Conservation (phyloP, 805 yeast genomes). For the Hanseniaspora pseudoguilliermondii region DNA sequence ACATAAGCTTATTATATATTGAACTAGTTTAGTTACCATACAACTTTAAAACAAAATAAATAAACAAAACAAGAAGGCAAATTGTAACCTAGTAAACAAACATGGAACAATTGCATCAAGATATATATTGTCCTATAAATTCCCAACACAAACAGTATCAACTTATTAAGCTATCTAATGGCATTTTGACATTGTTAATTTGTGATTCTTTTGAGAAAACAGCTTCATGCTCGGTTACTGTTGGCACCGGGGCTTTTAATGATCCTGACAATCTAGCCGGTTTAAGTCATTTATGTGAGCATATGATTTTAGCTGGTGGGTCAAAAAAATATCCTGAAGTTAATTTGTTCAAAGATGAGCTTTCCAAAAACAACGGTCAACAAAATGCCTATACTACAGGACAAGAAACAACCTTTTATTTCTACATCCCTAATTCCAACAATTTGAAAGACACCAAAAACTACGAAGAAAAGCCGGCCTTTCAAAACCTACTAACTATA, state of each 20-base stretch:
- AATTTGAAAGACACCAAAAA: conserved; percentile 11
- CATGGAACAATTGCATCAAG: conserved; percentile 12
- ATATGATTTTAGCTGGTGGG: conserved; percentile 44
- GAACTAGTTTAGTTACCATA: too few relatives aligned
- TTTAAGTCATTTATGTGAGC: conserved; percentile 83
- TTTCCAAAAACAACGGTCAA: conserved; percentile 41
- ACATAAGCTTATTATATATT: too few relatives aligned
- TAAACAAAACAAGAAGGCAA: background rate
- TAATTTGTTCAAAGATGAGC: conserved; percentile 32
- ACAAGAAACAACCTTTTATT: conserved; percentile 51
- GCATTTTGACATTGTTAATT: conserved; percentile 52
- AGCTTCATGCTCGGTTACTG: conserved; percentile 61
- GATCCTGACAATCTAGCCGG: conserved; percentile 68
- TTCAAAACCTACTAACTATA: conserved; percentile 35
- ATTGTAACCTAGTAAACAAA: background rate
- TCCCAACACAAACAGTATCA: conserved; percentile 32
- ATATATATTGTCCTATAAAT: conserved; percentile 28
- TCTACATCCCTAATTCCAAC: conserved; percentile 41
- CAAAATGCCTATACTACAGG: conserved; percentile 60
- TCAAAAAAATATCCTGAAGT: conserved; percentile 42
- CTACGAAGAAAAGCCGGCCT: conserved; percentile 20
- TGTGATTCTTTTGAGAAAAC: conserved; percentile 59
- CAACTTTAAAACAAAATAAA: background rate
- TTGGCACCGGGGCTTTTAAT: conserved; percentile 66
- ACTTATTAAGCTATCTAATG: conserved; percentile 48